A percentile compares a stretch with the other conserved stretches of the same genome.
Conservation (phyloP, 2,329 filamentous ascomycete genomes). For the Epichloe baconii region DNA sequence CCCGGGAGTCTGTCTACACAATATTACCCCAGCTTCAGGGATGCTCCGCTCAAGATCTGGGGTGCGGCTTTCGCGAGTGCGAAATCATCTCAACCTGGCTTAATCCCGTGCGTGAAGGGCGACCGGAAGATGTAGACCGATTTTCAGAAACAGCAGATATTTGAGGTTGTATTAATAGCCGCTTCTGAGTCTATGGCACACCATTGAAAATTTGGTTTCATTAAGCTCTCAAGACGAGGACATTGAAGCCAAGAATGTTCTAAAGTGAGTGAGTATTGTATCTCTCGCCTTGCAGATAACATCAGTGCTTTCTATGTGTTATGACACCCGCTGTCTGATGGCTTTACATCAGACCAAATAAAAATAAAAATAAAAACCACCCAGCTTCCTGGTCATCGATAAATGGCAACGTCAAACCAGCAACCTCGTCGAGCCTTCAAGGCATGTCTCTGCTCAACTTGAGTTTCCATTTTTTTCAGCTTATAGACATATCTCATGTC, state of each 20-base stretch:
- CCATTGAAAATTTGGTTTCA: neutral
- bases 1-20: conserved; percentile 17
- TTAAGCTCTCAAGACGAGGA: neutral
- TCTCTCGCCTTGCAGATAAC: too few relatives aligned
- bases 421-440: too few relatives aligned
- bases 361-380: too few relatives aligned
- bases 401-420: too few relatives aligned
- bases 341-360: too few relatives aligned
- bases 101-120: neutral
- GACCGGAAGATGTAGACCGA: neutral
- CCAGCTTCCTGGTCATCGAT: too few relatives aligned
- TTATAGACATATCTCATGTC: too few relatives aligned
- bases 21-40: neutral
- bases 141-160: neutral
- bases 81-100: neutral
- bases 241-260: neutral
- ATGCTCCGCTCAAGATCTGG: neutral
- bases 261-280: neutral
- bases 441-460: too few relatives aligned
- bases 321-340: too few relatives aligned
- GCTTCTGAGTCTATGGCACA: neutral
- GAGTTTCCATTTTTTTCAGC: too few relatives aligned
- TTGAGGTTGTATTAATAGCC: neutral
- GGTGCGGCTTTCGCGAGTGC: neutral
- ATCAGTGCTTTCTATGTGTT: too few relatives aligned